phyloP scores from a whole-genome alignment of 2,329 filamentous ascomycete genomes.

The Apiospora hydei region DNA sequence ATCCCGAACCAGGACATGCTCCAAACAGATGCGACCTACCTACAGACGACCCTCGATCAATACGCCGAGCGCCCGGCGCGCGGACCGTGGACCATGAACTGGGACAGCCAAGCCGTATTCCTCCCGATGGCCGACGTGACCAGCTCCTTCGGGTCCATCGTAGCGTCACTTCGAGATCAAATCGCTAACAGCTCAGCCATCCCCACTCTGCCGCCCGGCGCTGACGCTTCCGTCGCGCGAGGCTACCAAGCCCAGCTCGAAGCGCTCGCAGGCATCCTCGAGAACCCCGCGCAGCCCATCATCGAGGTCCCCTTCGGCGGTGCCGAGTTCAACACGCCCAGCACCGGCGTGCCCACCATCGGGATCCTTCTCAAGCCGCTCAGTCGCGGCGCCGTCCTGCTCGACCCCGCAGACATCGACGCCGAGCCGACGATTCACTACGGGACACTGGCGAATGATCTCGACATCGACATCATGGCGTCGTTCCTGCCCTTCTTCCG shows the following conservation, averaged over 20 bases:
- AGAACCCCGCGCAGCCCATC: slow-evolving; percentile 38
- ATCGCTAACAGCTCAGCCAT: background rate
- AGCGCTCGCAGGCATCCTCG: slow-evolving; percentile 31
- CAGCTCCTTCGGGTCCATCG: background rate
- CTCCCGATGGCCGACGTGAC: slow-evolving; percentile 26
- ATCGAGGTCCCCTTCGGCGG: slow-evolving; percentile 42
- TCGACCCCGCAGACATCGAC: slow-evolving; percentile 35
- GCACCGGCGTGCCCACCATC: slow-evolving; percentile 26
- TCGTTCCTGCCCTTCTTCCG: slow-evolving; percentile 42
- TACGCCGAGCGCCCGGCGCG: slow-evolving; percentile 42
- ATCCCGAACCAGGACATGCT: slow-evolving; percentile 27
- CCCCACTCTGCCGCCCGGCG: background rate
- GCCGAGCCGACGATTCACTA: slow-evolving; percentile 44
- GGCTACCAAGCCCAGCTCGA: slow-evolving; percentile 31
- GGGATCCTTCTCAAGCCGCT: slow-evolving; percentile 43
- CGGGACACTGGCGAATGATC: slow-evolving; percentile 44
- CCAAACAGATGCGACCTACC: slow-evolving; percentile 40
- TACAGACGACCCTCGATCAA: slow-evolving; percentile 40
- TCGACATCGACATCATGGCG: slow-evolving; percentile 46
- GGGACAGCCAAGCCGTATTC: slow-evolving; percentile 42
- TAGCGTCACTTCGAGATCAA: background rate
- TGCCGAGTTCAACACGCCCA: slow-evolving; percentile 22
- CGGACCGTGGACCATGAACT: slow-evolving; percentile 47
- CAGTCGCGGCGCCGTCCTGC: slow-evolving; percentile 44
- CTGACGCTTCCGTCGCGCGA: background rate